phyloP scores from a whole-genome alignment of 345 rosid species.

The Hevea brasiliensis region DNA sequence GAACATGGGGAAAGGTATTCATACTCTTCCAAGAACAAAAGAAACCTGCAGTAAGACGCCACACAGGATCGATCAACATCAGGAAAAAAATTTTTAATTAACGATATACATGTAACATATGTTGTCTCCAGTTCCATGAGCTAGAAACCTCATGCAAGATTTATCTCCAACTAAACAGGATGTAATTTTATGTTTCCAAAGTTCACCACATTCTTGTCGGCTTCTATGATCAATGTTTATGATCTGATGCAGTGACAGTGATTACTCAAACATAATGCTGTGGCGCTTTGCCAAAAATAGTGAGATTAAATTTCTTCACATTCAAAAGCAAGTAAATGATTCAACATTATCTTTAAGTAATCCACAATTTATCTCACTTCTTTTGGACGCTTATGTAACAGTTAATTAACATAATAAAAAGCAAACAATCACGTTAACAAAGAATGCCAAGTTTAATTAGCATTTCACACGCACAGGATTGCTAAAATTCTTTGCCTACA shows the following conservation, averaged over 20 bases:
- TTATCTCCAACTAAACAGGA: not conserved
- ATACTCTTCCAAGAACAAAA: slow-evolving; percentile 4
- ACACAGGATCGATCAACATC: not conserved
- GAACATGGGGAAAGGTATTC: slow-evolving; percentile 27
- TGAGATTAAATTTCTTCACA: not conserved
- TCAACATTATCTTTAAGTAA: slow-evolving; percentile 6
- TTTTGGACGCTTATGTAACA: not conserved
- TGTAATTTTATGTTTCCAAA: not conserved
- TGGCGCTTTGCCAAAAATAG: not conserved
- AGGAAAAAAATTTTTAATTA: no score
- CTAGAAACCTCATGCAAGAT: not conserved
- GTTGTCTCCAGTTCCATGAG: not conserved
- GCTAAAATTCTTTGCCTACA: no score
- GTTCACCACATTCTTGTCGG: not conserved
- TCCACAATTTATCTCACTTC: not conserved
- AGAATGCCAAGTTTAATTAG: not conserved
- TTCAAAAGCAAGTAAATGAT: not conserved
- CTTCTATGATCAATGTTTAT: not conserved
- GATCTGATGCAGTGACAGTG: not conserved
- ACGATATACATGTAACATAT: no score
- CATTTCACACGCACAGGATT: not conserved
- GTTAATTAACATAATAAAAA: slow-evolving; percentile 10
- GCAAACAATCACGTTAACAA: not conserved
- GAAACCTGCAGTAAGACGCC: not conserved
- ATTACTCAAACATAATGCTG: slow-evolving; percentile 1